Base-by-base conservation (phyloP, 176 grass and related monocot genomes). In the Oryza longistaminata region DNA sequence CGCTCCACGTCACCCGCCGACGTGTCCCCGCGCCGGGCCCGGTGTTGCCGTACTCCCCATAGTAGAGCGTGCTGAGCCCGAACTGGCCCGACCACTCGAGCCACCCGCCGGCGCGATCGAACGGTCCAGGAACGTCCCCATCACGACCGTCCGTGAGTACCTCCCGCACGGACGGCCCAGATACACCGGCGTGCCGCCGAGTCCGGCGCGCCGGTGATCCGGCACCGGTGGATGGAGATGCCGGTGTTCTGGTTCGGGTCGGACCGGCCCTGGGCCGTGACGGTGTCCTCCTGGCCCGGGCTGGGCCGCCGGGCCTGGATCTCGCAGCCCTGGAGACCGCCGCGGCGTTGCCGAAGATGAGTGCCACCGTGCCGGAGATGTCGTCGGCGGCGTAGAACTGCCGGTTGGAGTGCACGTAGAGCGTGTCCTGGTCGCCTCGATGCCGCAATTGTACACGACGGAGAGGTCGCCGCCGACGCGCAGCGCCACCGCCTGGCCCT, bases 221-320 rank as follows among this genome's bases (percentile, higher is more conserved):
- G 85, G 10, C 89, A 93, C 64, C 82, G 80, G 43, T 95, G 91
- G 81, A 98, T 89, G 6, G 93, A 95, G 64, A 94, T 88, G 37
- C 93, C 90, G 0, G 96, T 94, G 81, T 92, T 94, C 24, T 98
- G 88, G 87, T 98, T 95, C 0, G 83, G 89, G 83, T 98, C 93
- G 2, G 8, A 45, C 21, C 93, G 91, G 58, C 91, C 91, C 60
- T 98, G 91, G 11, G 96, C 96, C 12, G 89, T 98, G 39, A 98
- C n/a, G 0, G 72, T 86, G 83, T 93, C 85, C 69, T 39, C 4
- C 21, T 93, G 89, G 3, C 66, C 82, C 0, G 3, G 3, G 4
- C 14, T 0, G 11, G 91, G 91, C 46, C 25, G 81, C 24, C 85
- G 72, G 5, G 91, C 67, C 29, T 68, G 93, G 83, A 98, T 87